Percentiles rank a stretch among this genome's conserved stretches.
Evolutionary conservation across 2,329 filamentous ascomycete species (phyloP).

Genomic region (Westerdykella aurantiaca): DNA sequence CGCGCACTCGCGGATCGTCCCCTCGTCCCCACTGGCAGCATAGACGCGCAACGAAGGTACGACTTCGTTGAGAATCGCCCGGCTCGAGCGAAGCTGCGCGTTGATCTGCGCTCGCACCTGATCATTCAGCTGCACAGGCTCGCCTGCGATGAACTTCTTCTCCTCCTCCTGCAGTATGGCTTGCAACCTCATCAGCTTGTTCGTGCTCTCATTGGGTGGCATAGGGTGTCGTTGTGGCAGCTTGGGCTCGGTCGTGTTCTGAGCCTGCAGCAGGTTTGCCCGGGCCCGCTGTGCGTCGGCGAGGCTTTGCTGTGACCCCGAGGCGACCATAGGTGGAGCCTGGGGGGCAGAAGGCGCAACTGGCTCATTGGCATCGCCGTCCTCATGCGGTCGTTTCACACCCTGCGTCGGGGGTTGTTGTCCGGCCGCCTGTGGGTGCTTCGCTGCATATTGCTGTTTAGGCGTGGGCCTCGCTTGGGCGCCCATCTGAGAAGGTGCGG

Average conservation of each 20-base stretch:
- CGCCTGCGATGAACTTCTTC: slow-evolving; percentile 17
- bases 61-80: slow-evolving; percentile 19
- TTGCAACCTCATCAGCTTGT: slow-evolving; percentile 13
- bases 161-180: slow-evolving; percentile 27
- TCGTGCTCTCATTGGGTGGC: slow-evolving; percentile 3
- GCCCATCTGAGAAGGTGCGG: slow-evolving; percentile 13
- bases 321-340: slow-evolving; percentile 31
- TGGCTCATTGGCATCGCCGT: slow-evolving; percentile 36
- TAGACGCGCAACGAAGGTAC: slow-evolving; percentile 30
- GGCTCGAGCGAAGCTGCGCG: slow-evolving; percentile 9
- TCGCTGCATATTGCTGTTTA: slow-evolving; percentile 15
- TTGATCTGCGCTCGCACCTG: slow-evolving; percentile 20
- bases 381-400: slow-evolving; percentile 38
- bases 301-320: slow-evolving; percentile 28
- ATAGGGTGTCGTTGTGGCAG: slow-evolving; percentile 16
- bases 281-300: slow-evolving; percentile 31
- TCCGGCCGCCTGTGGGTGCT: slow-evolving; percentile 15
- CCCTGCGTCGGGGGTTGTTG: slow-evolving; percentile 21
- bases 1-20: slow-evolving; percentile 21
- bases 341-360: slow-evolving; percentile 21
- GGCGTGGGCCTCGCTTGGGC: slow-evolving; percentile 19
- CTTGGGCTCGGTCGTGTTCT: slow-evolving; percentile 24
- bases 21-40: slow-evolving; percentile 20
- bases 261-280: slow-evolving; percentile 30
- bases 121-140: slow-evolving; percentile 17